phyloP scores from a whole-genome alignment of 2,329 filamentous ascomycete genomes.

The Pseudopyrenochaeta lycopersici region DNA sequence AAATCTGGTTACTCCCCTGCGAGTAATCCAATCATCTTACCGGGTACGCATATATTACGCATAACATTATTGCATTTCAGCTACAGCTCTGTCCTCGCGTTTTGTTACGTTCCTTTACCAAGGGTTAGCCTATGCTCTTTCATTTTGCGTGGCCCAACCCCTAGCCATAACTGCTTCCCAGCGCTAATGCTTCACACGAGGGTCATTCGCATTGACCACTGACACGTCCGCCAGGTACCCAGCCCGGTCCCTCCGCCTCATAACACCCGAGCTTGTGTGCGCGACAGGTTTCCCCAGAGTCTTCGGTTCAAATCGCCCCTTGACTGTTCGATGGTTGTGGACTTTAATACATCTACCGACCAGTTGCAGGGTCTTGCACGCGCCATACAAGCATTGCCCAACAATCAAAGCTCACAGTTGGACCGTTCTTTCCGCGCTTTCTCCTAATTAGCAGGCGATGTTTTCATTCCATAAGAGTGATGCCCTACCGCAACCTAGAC shows the following conservation, averaged over 20 bases:
- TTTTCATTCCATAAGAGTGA: conserved; percentile 49
- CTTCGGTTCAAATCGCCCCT: conserved; percentile 20
- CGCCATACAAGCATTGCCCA: conserved; percentile 29
- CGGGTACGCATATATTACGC: conserved; percentile 46
- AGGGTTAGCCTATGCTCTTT: conserved; percentile 10
- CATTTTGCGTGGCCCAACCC: conserved; percentile 17
- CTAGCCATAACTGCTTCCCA: conserved; percentile 12
- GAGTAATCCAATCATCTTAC: conserved; percentile 33
- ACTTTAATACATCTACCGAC: conserved; percentile 28
- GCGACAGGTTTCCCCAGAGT: conserved; percentile 34
- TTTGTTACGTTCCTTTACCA: conserved; percentile 7
- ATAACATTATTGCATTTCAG: conserved; percentile 31
- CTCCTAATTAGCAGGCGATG: conserved; percentile 35
- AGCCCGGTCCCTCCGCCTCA: conserved; percentile 15
- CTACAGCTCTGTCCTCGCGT: conserved; percentile 22
- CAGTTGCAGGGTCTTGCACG: conserved; percentile 38
- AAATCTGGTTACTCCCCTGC: conserved; percentile 29
- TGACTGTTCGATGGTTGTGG: conserved; percentile 38
- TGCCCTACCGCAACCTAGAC: conserved; percentile 37
- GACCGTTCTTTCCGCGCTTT: conserved; percentile 13
- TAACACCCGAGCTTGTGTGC: conserved; percentile 33
- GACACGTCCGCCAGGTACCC: conserved; percentile 30
- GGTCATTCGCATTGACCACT: conserved; percentile 32
- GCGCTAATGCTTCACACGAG: conserved; percentile 23
- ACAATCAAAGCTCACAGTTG: conserved; percentile 27